phyloP scores from a whole-genome alignment of 768 basidiomycete species.

The Saitozyma podzolica region DNA sequence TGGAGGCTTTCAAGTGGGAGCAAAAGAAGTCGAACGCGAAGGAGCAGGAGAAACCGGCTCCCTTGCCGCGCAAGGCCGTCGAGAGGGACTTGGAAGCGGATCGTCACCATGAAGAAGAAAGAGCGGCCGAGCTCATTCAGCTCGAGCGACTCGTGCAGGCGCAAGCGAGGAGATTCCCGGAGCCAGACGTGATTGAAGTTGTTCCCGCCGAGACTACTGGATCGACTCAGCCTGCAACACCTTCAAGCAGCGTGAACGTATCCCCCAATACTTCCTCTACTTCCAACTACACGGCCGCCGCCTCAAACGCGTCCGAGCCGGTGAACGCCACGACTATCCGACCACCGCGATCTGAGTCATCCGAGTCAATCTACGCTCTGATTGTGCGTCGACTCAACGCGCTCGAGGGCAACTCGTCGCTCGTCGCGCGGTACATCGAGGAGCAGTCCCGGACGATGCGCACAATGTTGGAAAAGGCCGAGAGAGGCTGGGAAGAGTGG shows the following conservation, averaged over 20 bases:
- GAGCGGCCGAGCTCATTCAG: slow-evolving; percentile 34
- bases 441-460: slow-evolving; percentile 78
- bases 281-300: not conserved
- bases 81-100: slow-evolving; percentile 13
- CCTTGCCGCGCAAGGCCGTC: slow-evolving; percentile 8
- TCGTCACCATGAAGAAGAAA: slow-evolving; percentile 6
- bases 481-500: slow-evolving; percentile 37
- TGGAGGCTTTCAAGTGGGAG: slow-evolving; percentile 90
- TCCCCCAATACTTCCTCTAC: not conserved
- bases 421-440: slow-evolving; percentile 81
- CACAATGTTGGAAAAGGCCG: slow-evolving; percentile 62
- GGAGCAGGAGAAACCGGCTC: slow-evolving; percentile 19
- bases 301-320: slow-evolving; percentile 1
- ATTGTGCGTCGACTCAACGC: slow-evolving; percentile 89
- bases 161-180: slow-evolving; percentile 23
- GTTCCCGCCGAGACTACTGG: not conserved
- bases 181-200: no score
- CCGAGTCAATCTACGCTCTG: slow-evolving; percentile 89
- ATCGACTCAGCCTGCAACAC: not conserved
- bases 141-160: slow-evolving; percentile 33
- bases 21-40: slow-evolving; percentile 32
- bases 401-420: slow-evolving; percentile 81
- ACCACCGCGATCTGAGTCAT: slow-evolving; percentile 35
- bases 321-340: not conserved
- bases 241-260: not conserved